phyloP scores from a whole-genome alignment of 768 basidiomycete species.

The Suillus weaverae region DNA sequence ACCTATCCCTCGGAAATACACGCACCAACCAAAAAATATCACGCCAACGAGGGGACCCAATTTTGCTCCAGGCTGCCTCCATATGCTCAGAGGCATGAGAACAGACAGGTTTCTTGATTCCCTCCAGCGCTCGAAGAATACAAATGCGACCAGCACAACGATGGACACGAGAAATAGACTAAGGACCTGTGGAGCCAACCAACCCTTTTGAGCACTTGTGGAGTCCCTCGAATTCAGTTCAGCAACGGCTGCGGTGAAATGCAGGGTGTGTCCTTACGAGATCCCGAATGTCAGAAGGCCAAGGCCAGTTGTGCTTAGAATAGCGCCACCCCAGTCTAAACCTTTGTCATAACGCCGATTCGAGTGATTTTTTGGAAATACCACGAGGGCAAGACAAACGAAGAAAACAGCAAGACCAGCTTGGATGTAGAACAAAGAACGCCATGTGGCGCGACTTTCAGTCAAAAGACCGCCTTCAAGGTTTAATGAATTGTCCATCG shows the following conservation, averaged over 20 bases:
- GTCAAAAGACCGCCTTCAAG: slow-evolving; percentile 32
- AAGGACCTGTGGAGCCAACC: slow-evolving; percentile 35
- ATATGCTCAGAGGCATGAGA: slow-evolving; percentile 35
- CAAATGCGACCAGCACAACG: slow-evolving; percentile 26
- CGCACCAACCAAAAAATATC: slow-evolving; percentile 34
- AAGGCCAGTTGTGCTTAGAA: slow-evolving; percentile 33
- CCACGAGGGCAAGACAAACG: slow-evolving; percentile 24
- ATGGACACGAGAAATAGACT: slow-evolving; percentile 28
- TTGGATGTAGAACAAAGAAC: slow-evolving; percentile 36
- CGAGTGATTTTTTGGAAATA: slow-evolving; percentile 19
- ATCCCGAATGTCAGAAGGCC: slow-evolving; percentile 36
- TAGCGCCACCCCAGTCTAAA: slow-evolving; percentile 36
- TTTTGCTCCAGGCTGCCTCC: slow-evolving; percentile 30
- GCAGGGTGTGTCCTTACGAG: slow-evolving; percentile 23
- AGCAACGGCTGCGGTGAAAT: slow-evolving; percentile 3
- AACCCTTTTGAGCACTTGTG: slow-evolving; percentile 31
- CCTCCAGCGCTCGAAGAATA: slow-evolving; percentile 32
- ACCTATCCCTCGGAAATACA: background rate
- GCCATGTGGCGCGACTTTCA: slow-evolving; percentile 32
- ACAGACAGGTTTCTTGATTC: slow-evolving; percentile 28
- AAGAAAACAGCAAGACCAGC: slow-evolving; percentile 31
- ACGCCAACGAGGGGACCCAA: slow-evolving; percentile 29
- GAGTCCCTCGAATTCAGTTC: slow-evolving; percentile 25
- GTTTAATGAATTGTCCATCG: background rate
- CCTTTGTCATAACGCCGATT: slow-evolving; percentile 31